Evolutionary conservation across 805 yeast genomes (phyloP).

Genomic region (Yarrowia phangngaensis): DNA sequence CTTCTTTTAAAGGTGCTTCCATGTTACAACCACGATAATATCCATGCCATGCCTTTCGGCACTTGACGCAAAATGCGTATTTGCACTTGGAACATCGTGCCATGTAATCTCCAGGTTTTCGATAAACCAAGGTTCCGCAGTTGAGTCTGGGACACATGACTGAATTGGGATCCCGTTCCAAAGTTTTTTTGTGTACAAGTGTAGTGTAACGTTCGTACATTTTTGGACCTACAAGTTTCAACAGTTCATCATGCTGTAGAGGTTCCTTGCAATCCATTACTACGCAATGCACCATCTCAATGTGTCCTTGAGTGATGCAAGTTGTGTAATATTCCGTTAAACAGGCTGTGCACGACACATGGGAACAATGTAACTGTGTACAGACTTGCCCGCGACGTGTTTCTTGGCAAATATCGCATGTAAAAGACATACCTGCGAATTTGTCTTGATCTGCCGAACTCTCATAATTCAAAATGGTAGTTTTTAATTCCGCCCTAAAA

Average conservation of each 20-base stretch:
- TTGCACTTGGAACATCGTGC: conserved; percentile 3
- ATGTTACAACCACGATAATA: conserved; percentile 4
- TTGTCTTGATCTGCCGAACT: not conserved
- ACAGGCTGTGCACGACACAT: conserved; percentile 8
- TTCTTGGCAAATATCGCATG: conserved; percentile 9
- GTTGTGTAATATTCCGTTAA: conserved; percentile 3
- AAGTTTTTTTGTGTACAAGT: not conserved
- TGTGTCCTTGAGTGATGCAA: conserved; percentile 12
- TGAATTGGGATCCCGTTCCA: conserved; percentile 3
- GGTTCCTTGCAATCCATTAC: conserved; percentile 17
- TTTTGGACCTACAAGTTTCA: not conserved
- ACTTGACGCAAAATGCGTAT: conserved; percentile 22
- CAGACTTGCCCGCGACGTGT: not conserved
- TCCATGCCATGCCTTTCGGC: conserved; percentile 24
- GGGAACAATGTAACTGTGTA: conserved; percentile 1
- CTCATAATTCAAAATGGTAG: not conserved
- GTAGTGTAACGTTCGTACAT: not conserved
- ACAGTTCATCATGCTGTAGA: not conserved
- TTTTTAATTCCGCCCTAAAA: not conserved
- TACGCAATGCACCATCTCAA: conserved; percentile 14
- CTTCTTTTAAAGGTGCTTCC: not conserved
- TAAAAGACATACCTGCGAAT: not conserved
- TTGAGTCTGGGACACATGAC: not conserved
- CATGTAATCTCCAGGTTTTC: conserved; percentile 15
- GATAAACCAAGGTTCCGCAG: conserved; percentile 7